Evolutionary conservation across 495 filamentous ascomycete species (phyloP).

Genomic region (Aspergillus biplanus): DNA sequence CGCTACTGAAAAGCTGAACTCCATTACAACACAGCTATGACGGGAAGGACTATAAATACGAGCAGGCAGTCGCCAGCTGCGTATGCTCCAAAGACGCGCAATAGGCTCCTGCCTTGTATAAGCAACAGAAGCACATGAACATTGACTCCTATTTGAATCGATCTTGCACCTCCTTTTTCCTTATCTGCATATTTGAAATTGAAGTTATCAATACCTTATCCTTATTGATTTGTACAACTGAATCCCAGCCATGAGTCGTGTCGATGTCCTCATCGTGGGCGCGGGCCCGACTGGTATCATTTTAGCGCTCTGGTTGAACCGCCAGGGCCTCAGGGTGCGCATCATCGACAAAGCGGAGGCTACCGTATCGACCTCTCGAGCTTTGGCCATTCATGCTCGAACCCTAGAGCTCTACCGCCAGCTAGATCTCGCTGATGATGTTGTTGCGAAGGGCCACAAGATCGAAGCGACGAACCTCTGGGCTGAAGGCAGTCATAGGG

Average conservation of each 20-base stretch:
- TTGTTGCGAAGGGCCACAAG: conserved; percentile 36
- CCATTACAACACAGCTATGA: conserved; percentile 6
- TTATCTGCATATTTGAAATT: background rate
- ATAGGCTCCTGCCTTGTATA: background rate
- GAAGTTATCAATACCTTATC: too few relatives aligned
- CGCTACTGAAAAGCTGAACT: background rate
- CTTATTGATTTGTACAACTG: background rate
- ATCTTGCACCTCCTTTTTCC: background rate
- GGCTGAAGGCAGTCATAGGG: conserved; percentile 29
- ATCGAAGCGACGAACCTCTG: conserved; percentile 42
- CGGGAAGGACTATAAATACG: conserved; percentile 13
- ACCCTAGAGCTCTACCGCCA: conserved; percentile 48
- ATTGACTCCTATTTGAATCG: background rate
- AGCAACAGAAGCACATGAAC: background rate
- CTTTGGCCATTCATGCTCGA: conserved; percentile 44
- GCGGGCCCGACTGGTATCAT: conserved; percentile 48
- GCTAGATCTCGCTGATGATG: conserved; percentile 39
- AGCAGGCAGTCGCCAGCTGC: conserved; percentile 4
- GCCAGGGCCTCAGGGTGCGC: conserved; percentile 36
- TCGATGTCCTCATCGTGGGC: conserved; percentile 45
- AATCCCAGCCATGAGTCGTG: conserved; percentile 20
- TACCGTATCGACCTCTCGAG: conserved; percentile 37
- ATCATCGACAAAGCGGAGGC: conserved; percentile 40
- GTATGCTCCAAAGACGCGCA: background rate
- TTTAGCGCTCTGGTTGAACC: conserved; percentile 43